A percentile compares a stretch with the other conserved stretches of the same genome.
phyloP scores from a whole-genome alignment of 1,284 basidiomycete genomes.

The Boletus holoroseus region DNA sequence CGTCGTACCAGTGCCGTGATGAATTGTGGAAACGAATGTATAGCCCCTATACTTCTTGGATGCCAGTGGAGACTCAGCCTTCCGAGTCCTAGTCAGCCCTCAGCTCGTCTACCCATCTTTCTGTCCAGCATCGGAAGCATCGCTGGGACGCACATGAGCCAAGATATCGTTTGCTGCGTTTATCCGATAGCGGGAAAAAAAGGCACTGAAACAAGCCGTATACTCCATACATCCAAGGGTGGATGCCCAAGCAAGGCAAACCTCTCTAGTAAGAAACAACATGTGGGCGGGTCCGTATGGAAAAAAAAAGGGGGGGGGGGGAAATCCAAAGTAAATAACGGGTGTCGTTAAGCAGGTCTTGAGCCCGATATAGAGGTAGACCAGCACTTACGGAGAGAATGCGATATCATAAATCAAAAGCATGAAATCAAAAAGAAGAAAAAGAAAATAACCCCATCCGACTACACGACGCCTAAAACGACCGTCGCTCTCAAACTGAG shows the following conservation, averaged over 20 bases:
- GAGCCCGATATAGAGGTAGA: background rate
- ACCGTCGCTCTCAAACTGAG: conserved; percentile 71
- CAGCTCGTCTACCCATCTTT: too few relatives aligned
- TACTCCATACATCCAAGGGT: background rate
- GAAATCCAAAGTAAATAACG: background rate
- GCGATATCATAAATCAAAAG: conserved; percentile 5
- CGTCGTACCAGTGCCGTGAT: background rate
- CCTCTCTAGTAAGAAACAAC: too few relatives aligned
- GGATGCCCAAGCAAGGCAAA: background rate
- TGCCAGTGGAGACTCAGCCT: too few relatives aligned
- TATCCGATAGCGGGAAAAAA: background rate
- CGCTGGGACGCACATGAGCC: too few relatives aligned
- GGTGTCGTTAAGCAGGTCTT: background rate
- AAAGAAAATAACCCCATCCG: background rate
- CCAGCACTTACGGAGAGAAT: background rate
- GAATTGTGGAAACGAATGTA: background rate
- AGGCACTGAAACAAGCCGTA: background rate
- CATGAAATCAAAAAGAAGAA: conserved; percentile 1
- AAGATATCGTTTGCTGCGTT: too few relatives aligned
- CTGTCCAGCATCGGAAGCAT: too few relatives aligned
- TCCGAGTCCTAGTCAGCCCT: too few relatives aligned
- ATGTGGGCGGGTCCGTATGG: too few relatives aligned
- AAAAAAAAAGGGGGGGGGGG: too few relatives aligned
- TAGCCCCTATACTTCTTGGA: too few relatives aligned
- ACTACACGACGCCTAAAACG: conserved; percentile 63